phyloP scores from a whole-genome alignment of 257 asterid genomes.

The Cordia subcordata region DNA sequence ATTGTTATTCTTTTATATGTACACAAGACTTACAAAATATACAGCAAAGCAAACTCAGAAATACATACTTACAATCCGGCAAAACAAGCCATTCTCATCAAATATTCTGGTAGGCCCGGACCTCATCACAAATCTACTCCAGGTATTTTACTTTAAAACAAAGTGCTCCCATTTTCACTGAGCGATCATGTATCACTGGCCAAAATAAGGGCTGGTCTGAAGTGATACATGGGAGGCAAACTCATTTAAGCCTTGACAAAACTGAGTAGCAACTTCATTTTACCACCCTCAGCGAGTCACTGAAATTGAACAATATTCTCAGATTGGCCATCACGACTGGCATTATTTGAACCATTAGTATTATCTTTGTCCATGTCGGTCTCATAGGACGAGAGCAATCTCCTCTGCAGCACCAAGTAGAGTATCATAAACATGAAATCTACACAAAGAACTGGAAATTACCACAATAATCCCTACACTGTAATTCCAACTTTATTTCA shows the following conservation, averaged over 20 bases:
- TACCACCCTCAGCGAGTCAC: slow-evolving; percentile 1
- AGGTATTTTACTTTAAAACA: neutral
- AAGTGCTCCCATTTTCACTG: neutral
- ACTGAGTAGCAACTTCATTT: slow-evolving; percentile 3
- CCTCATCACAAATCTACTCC: neutral
- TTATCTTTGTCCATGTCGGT: slow-evolving; percentile 14
- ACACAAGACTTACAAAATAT: neutral
- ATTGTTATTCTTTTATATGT: neutral
- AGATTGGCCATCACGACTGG: slow-evolving; percentile 6
- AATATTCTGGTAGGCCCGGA: neutral
- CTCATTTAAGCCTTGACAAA: slow-evolving; percentile 5
- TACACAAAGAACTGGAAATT: neutral
- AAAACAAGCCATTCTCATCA: neutral
- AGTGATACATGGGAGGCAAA: neutral
- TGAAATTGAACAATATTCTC: slow-evolving; percentile 7
- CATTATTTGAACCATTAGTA: neutral
- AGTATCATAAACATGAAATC: neutral
- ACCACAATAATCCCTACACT: neutral
- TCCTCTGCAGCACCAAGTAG: slow-evolving; percentile 16
- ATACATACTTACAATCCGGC: slow-evolving; percentile 3
- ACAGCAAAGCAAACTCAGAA: neutral
- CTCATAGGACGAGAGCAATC: slow-evolving; percentile 26
- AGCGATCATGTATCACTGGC: neutral
- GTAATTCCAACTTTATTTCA: neutral
- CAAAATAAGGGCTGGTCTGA: slow-evolving; percentile 1